phyloP scores from a whole-genome alignment of 805 yeast species.

The Ogataea pilisensis region DNA sequence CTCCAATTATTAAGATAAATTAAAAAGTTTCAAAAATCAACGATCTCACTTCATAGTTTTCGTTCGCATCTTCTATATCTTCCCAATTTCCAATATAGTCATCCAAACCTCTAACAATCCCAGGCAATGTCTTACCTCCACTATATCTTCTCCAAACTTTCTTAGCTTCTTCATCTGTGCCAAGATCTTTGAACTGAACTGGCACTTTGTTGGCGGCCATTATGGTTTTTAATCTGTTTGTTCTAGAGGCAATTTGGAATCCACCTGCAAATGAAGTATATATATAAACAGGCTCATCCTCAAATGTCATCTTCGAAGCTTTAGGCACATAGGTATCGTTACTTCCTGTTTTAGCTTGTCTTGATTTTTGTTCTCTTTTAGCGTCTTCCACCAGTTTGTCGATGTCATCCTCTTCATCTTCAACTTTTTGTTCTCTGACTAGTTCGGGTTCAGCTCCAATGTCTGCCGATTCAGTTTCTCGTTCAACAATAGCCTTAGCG shows the following conservation, averaged over 20 bases:
- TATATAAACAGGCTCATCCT: slow-evolving; percentile 62
- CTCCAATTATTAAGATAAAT: neutral
- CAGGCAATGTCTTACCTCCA: slow-evolving; percentile 75
- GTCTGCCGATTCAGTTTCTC: neutral
- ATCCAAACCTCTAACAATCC: slow-evolving; percentile 77
- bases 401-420: slow-evolving; percentile 21
- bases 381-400: slow-evolving; percentile 28
- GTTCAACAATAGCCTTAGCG: slow-evolving; percentile 3
- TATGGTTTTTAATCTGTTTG: slow-evolving; percentile 71
- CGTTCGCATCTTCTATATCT: slow-evolving; percentile 83
- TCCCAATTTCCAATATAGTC: slow-evolving; percentile 82
- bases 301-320: slow-evolving; percentile 31
- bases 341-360: slow-evolving; percentile 1
- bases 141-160: slow-evolving; percentile 76
- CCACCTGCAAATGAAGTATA: slow-evolving; percentile 89
- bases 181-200: slow-evolving; percentile 70
- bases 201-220: slow-evolving; percentile 68
- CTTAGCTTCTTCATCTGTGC: slow-evolving; percentile 84
- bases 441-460: slow-evolving; percentile 3
- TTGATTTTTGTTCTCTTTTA: slow-evolving; percentile 18
- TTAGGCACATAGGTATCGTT: slow-evolving; percentile 31
- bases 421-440: slow-evolving; percentile 7
- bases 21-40: slow-evolving; percentile 61
- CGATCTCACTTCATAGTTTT: slow-evolving; percentile 62
- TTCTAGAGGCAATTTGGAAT: slow-evolving; percentile 70